Percentiles rank a stretch among this genome's conserved stretches.
phyloP scores from a whole-genome alignment of 2,329 filamentous ascomycete species.

The Phoma sp. region DNA sequence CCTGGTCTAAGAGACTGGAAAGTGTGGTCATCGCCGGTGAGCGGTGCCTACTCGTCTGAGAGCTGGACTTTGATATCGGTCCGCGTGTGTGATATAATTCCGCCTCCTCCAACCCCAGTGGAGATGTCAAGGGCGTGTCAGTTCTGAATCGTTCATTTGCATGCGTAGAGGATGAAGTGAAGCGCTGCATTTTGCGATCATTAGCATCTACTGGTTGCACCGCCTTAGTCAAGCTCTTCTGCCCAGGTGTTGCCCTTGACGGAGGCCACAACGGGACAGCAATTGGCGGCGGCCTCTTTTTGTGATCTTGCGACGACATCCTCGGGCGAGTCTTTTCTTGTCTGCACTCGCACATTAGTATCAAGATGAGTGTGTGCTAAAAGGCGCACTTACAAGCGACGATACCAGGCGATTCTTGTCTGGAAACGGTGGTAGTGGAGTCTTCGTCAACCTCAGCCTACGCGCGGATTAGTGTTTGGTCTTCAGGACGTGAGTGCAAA shows the following conservation, averaged over 20 bases:
- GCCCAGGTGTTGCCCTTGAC: conserved; percentile 17
- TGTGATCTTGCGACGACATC: conserved; percentile 30
- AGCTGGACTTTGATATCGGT: conserved; percentile 19
- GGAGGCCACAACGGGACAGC: conserved; percentile 22
- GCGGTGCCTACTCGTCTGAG: conserved; percentile 21
- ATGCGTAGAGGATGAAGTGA: conserved; percentile 14
- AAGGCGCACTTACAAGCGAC: background rate
- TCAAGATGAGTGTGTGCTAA: background rate
- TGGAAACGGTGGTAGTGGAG: too few relatives aligned
- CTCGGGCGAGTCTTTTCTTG: background rate
- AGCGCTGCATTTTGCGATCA: conserved; percentile 18
- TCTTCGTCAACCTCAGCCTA: too few relatives aligned
- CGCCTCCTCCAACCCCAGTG: conserved; percentile 15
- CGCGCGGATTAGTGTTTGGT: background rate
- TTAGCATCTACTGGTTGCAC: conserved; percentile 8
- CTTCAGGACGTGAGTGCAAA: background rate
- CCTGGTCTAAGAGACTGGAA: conserved; percentile 34
- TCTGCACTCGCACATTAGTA: background rate
- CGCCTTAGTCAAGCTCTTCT: conserved; percentile 27
- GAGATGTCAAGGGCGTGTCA: conserved; percentile 20
- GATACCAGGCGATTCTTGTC: too few relatives aligned
- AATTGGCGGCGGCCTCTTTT: conserved; percentile 38
- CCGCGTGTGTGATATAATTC: conserved; percentile 5
- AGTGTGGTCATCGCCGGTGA: conserved; percentile 28
- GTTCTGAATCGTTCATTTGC: conserved; percentile 8